Base-by-base conservation (phyloP, 306 rosid genomes). In the Dryas octopetala region DNA sequence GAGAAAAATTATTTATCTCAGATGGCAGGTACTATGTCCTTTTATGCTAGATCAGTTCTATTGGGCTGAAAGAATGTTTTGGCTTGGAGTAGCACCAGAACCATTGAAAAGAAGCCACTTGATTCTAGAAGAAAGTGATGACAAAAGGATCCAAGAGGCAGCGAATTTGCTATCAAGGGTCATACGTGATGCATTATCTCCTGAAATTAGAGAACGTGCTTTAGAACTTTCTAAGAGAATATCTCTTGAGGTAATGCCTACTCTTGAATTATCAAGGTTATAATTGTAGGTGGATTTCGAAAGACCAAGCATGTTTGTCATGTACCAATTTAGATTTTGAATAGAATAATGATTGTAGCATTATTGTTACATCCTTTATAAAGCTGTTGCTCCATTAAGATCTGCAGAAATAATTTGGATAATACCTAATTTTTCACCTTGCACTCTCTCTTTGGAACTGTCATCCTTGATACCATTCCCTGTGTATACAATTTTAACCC, bases 21-120 rank as follows among this genome's bases (percentile, higher is more conserved):
- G 32, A 66, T 78, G 75, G 84, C 87, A 92, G 97, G 87, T 92
- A 50, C 68, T 92, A 45, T 92, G 96, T 77, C 97, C 97, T 32
- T 92, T 90, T 76, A 77, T 92, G 77, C 82, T 86, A 62, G 97
- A 92, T 82, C 96, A 92, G 75, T 92, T 90, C 68, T 92, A 92
- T 68, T 92, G 97, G 96, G 93, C 97, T 59, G 97, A 92, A 82
- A 83, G 97, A 80, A 90, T 88, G 96, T 65, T 64, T 77, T 92
- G 97, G 97, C 96, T 92, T 44, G 97, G 97, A 23, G 90, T 92
- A 74, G 91, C 97, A 46, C 86, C 97, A 5, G 88, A 90, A 81
- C 92, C 97, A 0, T 82, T 92, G 76, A 72, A 79, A 62, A 88
- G 89, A 82, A 70, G 68, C 71, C 81, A 84, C 77, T 81, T 92